Base-by-base conservation (phyloP, 345 rosid genomes). In the Euclidium syriacum region DNA sequence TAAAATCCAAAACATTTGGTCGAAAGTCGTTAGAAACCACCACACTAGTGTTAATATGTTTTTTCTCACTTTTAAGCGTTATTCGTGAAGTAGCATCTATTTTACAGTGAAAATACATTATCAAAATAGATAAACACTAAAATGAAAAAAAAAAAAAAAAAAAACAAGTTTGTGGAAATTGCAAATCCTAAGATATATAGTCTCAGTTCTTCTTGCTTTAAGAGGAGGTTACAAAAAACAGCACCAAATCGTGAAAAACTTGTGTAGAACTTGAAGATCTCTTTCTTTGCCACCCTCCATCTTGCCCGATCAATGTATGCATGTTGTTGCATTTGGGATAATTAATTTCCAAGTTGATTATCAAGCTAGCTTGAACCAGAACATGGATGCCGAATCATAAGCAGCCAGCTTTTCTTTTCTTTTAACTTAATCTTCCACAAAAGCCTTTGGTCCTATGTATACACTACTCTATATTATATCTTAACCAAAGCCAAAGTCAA, bases 361-460 rank as follows among this genome's bases (percentile, higher is more conserved):
- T 46, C 65, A 23, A 33, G 11, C 15, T 39, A 63, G 50, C 41
- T 27, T 51, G 60, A 41, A 52, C 42, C 22, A 11, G n/a, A n/a
- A n/a, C n/a, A n/a, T n/a, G n/a, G n/a, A n/a, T n/a, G n/a, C n/a
- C n/a, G n/a, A 64, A 10, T 17, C 52, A 32, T 42, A 24, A 34
- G 46, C 69, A 2, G 44, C 35, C 51, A 33, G 59, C 23, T 11
- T 64, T 64, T 22, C 33, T 30, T 30, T 25, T 26, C 43, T 42
- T 64, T 7, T 7, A 30, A 15, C 43, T 64, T 42, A 34, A 52
- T 41, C 61, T 41, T 33, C 43, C 42, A 52, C 52, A 52, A 41
- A 12, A 52, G 26, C 52, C 42, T 30, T 41, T 29, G 52, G n/a
- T 25, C 41, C 32, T 51, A 10, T 50, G 10, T n/a, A 27, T 38